phyloP scores from a whole-genome alignment of 2,329 filamentous ascomycete genomes.

The Huntiella omanensis region DNA sequence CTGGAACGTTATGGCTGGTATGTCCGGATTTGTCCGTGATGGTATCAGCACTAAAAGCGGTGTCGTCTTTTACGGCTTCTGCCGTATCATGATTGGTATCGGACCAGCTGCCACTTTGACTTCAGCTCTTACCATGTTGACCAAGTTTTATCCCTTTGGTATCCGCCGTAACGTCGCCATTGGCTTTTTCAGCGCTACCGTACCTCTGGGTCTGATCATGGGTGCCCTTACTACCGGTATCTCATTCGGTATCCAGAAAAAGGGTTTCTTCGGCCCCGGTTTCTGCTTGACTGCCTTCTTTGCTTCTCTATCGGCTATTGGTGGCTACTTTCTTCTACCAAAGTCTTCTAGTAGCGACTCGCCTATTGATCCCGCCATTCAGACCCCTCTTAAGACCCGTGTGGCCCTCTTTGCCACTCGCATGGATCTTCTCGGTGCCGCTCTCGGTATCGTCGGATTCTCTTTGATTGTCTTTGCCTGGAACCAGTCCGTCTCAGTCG shows the following conservation, averaged over 20 bases:
- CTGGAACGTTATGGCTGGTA: conserved; percentile 31
- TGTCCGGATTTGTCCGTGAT: conserved; percentile 13
- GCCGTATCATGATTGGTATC: conserved; percentile 36
- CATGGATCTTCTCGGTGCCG: conserved; percentile 23
- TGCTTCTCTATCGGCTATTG: conserved; percentile 16
- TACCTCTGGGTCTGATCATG: conserved; percentile 26
- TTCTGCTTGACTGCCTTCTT: conserved; percentile 23
- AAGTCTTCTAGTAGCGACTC: not conserved
- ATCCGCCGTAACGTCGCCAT: conserved; percentile 42
- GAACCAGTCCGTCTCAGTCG: conserved; percentile 42
- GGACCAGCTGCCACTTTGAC: conserved; percentile 44
- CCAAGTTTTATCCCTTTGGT: conserved; percentile 35
- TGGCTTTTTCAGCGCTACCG: conserved; percentile 26
- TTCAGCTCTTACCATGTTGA: conserved; percentile 45
- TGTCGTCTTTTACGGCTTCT: conserved; percentile 18
- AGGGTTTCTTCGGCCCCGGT: conserved; percentile 29
- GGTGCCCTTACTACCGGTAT: conserved; percentile 24
- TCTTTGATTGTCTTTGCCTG: conserved; percentile 47
- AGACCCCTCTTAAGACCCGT: not conserved
- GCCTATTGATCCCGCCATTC: not conserved
- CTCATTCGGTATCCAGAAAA: conserved; percentile 17
- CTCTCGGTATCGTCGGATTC: conserved; percentile 32
- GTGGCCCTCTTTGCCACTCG: not conserved
- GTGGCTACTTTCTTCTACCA: conserved; percentile 21
- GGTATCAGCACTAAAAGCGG: conserved; percentile 22